A percentile compares a stretch with the other conserved stretches of the same genome.
These are phyloP conservation scores for Xylaria castorea DNA, from an alignment of 495 filamentous ascomycete genomes.

Conservation along the genomic window DNA sequence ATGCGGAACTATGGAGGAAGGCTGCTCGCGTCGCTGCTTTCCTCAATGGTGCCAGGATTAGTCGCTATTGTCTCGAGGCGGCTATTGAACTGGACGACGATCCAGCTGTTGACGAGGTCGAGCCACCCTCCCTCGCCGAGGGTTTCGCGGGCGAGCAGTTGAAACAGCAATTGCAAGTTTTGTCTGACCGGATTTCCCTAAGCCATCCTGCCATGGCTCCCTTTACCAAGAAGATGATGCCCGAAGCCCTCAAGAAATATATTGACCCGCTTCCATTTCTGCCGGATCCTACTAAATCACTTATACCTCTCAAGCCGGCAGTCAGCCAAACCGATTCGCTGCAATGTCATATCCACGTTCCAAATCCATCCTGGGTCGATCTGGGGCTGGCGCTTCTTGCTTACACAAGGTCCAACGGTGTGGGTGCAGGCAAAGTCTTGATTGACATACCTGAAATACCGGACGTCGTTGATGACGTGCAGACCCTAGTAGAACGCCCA, in stretches of 20 bases:
- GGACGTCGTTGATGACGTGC: slow-evolving; percentile 44
- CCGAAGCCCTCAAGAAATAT: slow-evolving; percentile 66
- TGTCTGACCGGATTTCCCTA: slow-evolving; percentile 77
- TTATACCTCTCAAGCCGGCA: slow-evolving; percentile 35
- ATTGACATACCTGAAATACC: slow-evolving; percentile 40
- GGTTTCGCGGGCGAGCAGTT: slow-evolving; percentile 82
- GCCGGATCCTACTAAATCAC: slow-evolving; percentile 57
- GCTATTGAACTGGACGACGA: slow-evolving; percentile 87
- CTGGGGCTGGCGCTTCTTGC: slow-evolving; percentile 48
- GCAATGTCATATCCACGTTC: slow-evolving; percentile 52
- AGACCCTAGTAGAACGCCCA: slow-evolving; percentile 46
- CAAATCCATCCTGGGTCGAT: slow-evolving; percentile 49
- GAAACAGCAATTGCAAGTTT: slow-evolving; percentile 65
- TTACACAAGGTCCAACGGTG: slow-evolving; percentile 40
- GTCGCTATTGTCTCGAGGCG: slow-evolving; percentile 88
- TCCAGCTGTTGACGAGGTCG: slow-evolving; percentile 69
- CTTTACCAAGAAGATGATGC: slow-evolving; percentile 66
- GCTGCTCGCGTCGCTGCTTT: slow-evolving; percentile 78
- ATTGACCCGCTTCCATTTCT: slow-evolving; percentile 82
- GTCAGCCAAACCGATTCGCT: slow-evolving; percentile 60
- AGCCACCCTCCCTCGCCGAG: slow-evolving; percentile 84
- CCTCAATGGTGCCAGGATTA: slow-evolving; percentile 76
- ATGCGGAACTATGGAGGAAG: slow-evolving; percentile 92
- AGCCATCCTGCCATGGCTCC: slow-evolving; percentile 70
- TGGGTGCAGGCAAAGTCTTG: slow-evolving; percentile 18